These are phyloP conservation scores for Populus tomentosa DNA, from an alignment of 441 rosid genomes.

Conservation along the genomic window DNA sequence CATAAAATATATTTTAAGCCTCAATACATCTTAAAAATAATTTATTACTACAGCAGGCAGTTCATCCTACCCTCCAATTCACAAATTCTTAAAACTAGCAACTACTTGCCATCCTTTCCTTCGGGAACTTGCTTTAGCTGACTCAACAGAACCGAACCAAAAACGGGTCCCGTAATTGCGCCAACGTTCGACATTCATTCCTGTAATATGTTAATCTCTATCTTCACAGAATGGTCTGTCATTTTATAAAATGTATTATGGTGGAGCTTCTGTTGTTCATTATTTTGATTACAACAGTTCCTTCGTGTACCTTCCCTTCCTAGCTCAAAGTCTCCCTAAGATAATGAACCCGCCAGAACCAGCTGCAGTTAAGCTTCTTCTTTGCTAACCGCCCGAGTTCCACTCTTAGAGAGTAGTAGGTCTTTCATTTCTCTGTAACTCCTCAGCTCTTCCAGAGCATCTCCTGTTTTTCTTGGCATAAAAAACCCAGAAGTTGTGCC, in stretches of 20 bases:
- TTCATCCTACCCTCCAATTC: too few relatives aligned
- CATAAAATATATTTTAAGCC: too few relatives aligned
- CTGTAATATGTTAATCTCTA: background rate
- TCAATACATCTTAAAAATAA: too few relatives aligned
- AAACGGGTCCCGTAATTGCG: too few relatives aligned
- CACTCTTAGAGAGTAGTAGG: conserved; percentile 68
- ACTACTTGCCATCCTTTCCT: too few relatives aligned
- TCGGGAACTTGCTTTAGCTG: too few relatives aligned
- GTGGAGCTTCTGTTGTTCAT: background rate
- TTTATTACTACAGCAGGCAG: too few relatives aligned
- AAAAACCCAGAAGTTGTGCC: conserved; percentile 67
- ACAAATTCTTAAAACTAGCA: too few relatives aligned
- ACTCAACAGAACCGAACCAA: too few relatives aligned
- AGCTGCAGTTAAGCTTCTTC: conserved; percentile 25
- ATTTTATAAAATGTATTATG: background rate
- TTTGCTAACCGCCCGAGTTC: conserved; percentile 37
- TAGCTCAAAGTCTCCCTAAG: background rate
- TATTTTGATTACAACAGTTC: background rate
- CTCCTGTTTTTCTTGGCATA: conserved; percentile 57
- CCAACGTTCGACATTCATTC: background rate
- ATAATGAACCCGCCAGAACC: background rate
- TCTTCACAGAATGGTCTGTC: background rate
- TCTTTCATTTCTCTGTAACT: conserved; percentile 76
- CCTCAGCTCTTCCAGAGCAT: conserved; percentile 84
- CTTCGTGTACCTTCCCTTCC: background rate